These are phyloP conservation scores for Oldenlandia corymbosa DNA, from an alignment of 257 asterid species.

Conservation along the genomic window DNA sequence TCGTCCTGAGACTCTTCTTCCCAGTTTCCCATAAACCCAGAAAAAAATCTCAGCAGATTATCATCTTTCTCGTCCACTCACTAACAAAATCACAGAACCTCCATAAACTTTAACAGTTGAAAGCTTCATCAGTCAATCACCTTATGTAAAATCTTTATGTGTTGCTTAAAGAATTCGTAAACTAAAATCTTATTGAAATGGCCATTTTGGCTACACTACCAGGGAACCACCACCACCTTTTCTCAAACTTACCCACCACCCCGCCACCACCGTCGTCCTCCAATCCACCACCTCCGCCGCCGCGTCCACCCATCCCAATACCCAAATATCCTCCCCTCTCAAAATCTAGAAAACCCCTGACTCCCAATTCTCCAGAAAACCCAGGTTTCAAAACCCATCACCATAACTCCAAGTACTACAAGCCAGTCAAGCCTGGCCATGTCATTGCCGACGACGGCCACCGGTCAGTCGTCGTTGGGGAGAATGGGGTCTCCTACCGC, in stretches of 20 bases:
- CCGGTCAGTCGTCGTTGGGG: slow-evolving; percentile 62
- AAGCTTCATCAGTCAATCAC: too few species aligned
- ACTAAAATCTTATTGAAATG: slow-evolving; percentile 24
- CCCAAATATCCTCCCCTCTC: slow-evolving; percentile 62
- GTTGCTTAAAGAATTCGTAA: too few species aligned
- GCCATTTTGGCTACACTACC: slow-evolving; percentile 59
- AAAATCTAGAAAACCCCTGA: slow-evolving; percentile 31
- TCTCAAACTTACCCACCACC: slow-evolving; percentile 43
- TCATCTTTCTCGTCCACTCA: not conserved
- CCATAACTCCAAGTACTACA: slow-evolving; percentile 62
- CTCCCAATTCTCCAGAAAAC: slow-evolving; percentile 11
- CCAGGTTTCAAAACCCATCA: slow-evolving; percentile 65
- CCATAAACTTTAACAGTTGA: too few species aligned
- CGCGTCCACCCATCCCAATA: slow-evolving; percentile 46
- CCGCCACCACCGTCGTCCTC: slow-evolving; percentile 39
- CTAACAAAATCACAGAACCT: too few species aligned
- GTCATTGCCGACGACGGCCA: slow-evolving; percentile 37
- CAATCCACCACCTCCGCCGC: slow-evolving; percentile 26
- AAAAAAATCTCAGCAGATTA: slow-evolving; percentile 18
- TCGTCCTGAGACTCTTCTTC: too few species aligned
- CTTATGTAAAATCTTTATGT: too few species aligned
- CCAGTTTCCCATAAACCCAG: too few species aligned
- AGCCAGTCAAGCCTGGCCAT: slow-evolving; percentile 77
- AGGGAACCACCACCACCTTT: slow-evolving; percentile 49
- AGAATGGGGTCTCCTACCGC: slow-evolving; percentile 65